Base-by-base conservation (phyloP, 805 yeast species). In the Maudiozyma saulgeensis region DNA sequence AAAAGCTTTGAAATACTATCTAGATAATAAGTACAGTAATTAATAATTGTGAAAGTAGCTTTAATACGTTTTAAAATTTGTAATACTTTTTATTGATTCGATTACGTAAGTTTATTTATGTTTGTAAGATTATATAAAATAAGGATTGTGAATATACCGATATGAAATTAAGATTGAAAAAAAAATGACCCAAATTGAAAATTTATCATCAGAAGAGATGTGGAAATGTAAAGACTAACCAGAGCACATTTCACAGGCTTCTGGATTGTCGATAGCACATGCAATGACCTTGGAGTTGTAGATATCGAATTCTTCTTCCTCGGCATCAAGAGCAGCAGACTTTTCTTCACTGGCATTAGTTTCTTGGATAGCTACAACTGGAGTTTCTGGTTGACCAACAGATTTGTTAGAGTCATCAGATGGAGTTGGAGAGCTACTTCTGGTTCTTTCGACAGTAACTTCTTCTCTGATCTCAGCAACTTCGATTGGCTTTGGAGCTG, bases 161-260 rank as follows among this genome's bases (percentile, higher is more conserved):
- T 28, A 35, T 35, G 38, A 35, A 35, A 35, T 28, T 21, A 39
- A 43, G 45, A 21, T 42, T 18, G 44, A 43, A 42, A 34, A 44
- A 47, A 44, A 37, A n/a, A 37, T 21, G 42, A 31, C 47, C 47
- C 35, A 37, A 47, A 45, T 39, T 37, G 37, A 45, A 46, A 45
- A 41, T 40, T 43, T 15, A 23, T 44, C 43, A 41, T 9, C 15
- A n/a, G 21, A 41, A 11, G 42, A 39, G 15, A 37, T 37, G 16
- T 28, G 13, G 32, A 28, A 25, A 35, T 32, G 32, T 19, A 11
- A 9, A 9, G 40, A 49, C 69, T 72, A 93, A 74, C 98, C 98
- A 52, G 98, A 91, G 76, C 99, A 93, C 98, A 93, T 93, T 65
- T 91, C 91, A 73, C 99, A 91, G 46, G 98, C 81, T 73, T 87